phyloP scores from a whole-genome alignment of 306 rosid species.

The Fragaria ananassa region DNA sequence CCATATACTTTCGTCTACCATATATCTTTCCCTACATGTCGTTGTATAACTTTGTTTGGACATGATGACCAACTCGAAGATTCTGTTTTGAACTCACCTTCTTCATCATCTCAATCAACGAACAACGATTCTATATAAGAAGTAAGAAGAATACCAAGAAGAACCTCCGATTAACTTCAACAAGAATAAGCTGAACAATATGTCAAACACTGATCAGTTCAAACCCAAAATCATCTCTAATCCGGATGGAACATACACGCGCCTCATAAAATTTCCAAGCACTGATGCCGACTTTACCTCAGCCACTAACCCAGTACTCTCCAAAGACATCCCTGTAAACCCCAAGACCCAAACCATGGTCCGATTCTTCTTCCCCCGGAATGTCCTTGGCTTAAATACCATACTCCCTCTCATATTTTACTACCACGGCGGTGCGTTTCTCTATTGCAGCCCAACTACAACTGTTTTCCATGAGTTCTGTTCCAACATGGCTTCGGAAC shows the following conservation, averaged over 20 bases:
- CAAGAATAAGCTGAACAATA: background rate
- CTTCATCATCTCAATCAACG: background rate
- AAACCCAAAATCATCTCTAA: background rate
- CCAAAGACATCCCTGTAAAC: constrained; percentile 49
- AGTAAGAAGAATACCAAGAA: background rate
- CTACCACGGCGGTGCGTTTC: constrained; percentile 54
- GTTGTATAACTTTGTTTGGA: background rate
- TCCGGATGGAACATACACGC: constrained; percentile 24
- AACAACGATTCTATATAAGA: background rate
- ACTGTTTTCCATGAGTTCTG: constrained; percentile 32
- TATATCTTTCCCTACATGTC: background rate
- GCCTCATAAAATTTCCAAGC: constrained; percentile 15
- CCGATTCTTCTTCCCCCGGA: constrained; percentile 41
- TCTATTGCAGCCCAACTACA: constrained; percentile 34
- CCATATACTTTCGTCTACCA: background rate
- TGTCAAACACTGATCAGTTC: constrained; percentile 13
- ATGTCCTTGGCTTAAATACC: constrained; percentile 19
- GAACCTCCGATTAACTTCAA: background rate
- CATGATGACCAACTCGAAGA: background rate
- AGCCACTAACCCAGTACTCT: constrained; percentile 17
- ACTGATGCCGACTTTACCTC: constrained; percentile 15
- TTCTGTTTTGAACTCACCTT: background rate
- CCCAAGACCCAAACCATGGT: constrained; percentile 38
- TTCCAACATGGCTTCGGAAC: constrained; percentile 14
- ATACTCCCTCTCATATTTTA: constrained; percentile 37